These are phyloP conservation scores for Diaporthe vaccinii DNA, from an alignment of 2,329 filamentous ascomycete genomes.

Conservation along the genomic window DNA sequence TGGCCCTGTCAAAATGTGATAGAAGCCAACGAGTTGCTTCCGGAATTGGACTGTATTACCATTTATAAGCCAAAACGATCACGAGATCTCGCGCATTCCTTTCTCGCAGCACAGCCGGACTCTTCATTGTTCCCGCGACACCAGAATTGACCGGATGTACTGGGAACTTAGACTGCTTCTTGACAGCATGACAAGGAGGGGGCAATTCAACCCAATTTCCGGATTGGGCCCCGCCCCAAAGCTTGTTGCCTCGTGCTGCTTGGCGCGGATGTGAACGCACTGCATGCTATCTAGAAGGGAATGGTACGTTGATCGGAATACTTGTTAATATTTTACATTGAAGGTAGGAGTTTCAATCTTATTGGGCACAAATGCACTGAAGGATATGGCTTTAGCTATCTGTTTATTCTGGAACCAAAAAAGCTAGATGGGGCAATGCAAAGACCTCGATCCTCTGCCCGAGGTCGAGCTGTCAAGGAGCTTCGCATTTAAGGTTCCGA, in stretches of 20 bases:
- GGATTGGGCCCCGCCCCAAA: neutral
- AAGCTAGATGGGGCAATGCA: neutral
- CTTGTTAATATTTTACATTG: too few relatives aligned
- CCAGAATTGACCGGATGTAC: neutral
- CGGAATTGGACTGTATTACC: too few relatives aligned
- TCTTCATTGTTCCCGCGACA: neutral
- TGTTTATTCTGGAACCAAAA: neutral
- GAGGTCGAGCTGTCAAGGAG: neutral
- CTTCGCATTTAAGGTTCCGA: slow-evolving; percentile 1
- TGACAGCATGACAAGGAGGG: neutral
- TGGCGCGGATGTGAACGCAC: neutral
- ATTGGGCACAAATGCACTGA: neutral
- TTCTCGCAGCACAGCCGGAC: neutral
- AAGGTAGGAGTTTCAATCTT: accelerated
- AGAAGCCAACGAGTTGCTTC: too few relatives aligned
- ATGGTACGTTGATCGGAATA: neutral
- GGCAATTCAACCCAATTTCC: neutral
- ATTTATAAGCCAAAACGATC: too few relatives aligned
- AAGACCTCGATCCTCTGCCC: too few relatives aligned
- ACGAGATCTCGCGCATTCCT: neutral
- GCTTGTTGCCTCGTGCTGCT: neutral
- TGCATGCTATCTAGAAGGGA: neutral
- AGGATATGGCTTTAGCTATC: neutral
- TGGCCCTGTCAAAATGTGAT: too few relatives aligned
- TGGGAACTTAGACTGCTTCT: neutral